Evolutionary conservation across 2,329 filamentous ascomycete genomes (phyloP), one percentile per base, ranked within the genome.

Genomic region (Xylogone sp.): DNA sequence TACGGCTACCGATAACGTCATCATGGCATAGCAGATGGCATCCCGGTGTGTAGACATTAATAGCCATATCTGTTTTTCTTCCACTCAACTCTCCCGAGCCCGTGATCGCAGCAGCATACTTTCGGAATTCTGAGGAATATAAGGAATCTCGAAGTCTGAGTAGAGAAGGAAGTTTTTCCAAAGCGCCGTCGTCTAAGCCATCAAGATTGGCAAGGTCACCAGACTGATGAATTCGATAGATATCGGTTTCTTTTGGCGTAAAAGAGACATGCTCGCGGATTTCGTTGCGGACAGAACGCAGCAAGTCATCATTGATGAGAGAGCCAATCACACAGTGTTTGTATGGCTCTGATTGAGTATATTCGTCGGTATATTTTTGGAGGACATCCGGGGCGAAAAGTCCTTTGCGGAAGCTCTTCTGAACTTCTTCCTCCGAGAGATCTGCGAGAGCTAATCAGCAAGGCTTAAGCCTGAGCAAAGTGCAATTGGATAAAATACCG

Each of bases 191-290:
- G 56, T 96, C 90, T 43, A 99, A 82, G 21, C 94, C 94, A 70
- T 97, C 93, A 53, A 99, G 83, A 71, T 99, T 99, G 45, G 94
- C 94, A 29, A 99, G 81, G 69, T 99, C 94, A 59, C 94, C 94
- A 3, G 93, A 97, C 75, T 99, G 94, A 78, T 97, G 92, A 66
- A 99, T 97, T 73, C 95, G 96, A 81, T 99, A 99, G 63, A 99
- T 99, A 69, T 99, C 94, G 45, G 94, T 99, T 72, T 99, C 94
- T 71, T 99, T 99, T 62, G 92, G 92, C 12, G 94, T 97, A 74
- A 99, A 99, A 60, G 89, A 86, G 60, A 99, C 88, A 66, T 96
- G 92, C 60, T 87, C 79, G 69, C 87, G 86, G 69, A 97, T 93
- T 74, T 99, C 94, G 64, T 81, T 74, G 66, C 94, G 91, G 53